Evolutionary conservation across 148 eudicot species (phyloP).

Genomic region (Spergularia marina): DNA sequence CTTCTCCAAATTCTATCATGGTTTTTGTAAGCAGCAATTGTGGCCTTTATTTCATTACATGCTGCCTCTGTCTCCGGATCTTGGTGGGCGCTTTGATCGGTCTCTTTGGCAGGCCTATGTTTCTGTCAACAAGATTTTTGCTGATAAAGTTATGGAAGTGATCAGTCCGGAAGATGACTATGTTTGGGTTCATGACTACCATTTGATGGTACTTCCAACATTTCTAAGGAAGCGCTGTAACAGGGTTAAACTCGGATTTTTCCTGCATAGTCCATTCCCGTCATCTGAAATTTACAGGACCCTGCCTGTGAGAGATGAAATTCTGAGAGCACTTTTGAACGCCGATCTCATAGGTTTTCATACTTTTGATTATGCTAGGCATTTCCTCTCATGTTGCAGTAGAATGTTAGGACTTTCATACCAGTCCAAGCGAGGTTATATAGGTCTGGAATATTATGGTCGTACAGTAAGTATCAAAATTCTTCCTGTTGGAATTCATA

Average conservation of each 20-base stretch:
- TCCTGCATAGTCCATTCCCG: constrained; percentile 88
- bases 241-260: constrained; percentile 70
- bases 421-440: constrained; percentile 74
- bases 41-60: constrained; percentile 94
- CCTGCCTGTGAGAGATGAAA: constrained; percentile 65
- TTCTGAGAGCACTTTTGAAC: constrained; percentile 71
- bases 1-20: constrained; percentile 66
- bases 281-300: constrained; percentile 83
- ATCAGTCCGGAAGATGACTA: constrained; percentile 75
- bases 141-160: constrained; percentile 86
- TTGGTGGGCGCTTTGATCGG: constrained; percentile 80
- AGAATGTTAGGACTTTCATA: constrained; percentile 78
- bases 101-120: constrained; percentile 83
- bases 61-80: constrained; percentile 82
- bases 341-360: constrained; percentile 81
- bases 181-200: constrained; percentile 88
- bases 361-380: constrained; percentile 84
- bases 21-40: constrained; percentile 79
- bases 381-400: constrained; percentile 86
- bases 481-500: constrained; percentile 83
- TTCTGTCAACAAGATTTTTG: constrained; percentile 79
- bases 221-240: constrained; percentile 72
- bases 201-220: constrained; percentile 74
- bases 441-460: constrained; percentile 79
- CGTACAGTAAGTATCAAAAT: constrained; percentile 83